Conservation (phyloP, 148 eudicot species). For the Salicornia ramosissima region DNA sequence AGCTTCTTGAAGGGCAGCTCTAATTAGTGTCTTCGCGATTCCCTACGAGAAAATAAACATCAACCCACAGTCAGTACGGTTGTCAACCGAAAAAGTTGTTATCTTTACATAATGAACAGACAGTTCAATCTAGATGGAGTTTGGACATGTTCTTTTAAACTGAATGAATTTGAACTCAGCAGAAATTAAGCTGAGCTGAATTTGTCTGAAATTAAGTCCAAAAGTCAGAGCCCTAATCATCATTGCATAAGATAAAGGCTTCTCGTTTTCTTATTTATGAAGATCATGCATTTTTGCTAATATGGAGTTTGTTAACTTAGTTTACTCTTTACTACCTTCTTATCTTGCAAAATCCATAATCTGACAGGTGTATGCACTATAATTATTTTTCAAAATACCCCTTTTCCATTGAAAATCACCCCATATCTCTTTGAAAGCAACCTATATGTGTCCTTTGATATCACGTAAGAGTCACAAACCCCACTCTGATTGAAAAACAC, state of each 20-base stretch:
- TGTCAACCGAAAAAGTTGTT: background rate
- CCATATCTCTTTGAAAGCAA: background rate
- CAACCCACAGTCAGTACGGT: background rate
- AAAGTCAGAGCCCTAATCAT: too few relatives aligned
- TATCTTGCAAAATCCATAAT: background rate
- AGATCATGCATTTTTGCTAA: too few relatives aligned
- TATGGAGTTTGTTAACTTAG: too few relatives aligned
- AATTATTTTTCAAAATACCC: background rate
- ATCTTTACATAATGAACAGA: background rate
- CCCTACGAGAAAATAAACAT: constrained; percentile 28
- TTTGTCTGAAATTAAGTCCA: too few relatives aligned
- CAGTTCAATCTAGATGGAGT: too few relatives aligned
- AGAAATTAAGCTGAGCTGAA: too few relatives aligned
- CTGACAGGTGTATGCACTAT: background rate
- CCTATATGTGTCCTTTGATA: background rate
- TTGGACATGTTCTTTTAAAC: too few relatives aligned
- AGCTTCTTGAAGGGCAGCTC: constrained; percentile 44
- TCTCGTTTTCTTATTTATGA: too few relatives aligned
- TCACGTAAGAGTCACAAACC: background rate
- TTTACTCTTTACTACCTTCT: too few relatives aligned
- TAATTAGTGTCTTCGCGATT: constrained; percentile 43
- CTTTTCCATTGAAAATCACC: background rate
- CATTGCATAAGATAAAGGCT: too few relatives aligned
- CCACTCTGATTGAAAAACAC: too few relatives aligned
- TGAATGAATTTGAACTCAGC: too few relatives aligned